Conservation (phyloP, 2,329 filamentous ascomycete genomes). For the Emmonsia crescens region DNA sequence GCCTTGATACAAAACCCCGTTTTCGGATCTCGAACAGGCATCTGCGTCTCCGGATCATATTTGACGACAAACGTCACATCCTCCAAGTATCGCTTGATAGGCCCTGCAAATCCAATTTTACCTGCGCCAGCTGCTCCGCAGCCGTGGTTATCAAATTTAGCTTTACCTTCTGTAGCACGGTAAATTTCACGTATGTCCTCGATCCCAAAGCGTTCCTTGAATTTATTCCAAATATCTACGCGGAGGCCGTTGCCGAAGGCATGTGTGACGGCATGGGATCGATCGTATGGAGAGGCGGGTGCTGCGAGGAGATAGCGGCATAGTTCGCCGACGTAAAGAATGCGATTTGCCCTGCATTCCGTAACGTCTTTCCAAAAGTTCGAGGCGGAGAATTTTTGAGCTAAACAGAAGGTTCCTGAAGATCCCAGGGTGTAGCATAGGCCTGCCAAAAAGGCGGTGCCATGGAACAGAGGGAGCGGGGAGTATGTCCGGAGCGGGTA, state of each 20-base stretch:
- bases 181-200: slow-evolving; percentile 41
- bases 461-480: slow-evolving; percentile 40
- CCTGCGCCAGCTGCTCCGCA: slow-evolving; percentile 33
- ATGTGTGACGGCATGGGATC: slow-evolving; percentile 34
- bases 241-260: slow-evolving; percentile 40
- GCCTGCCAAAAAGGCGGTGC: slow-evolving; percentile 38
- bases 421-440: slow-evolving; percentile 33
- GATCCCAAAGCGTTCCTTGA: slow-evolving; percentile 34
- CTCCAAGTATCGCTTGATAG: slow-evolving; percentile 31
- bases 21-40: slow-evolving; percentile 32
- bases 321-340: slow-evolving; percentile 40
- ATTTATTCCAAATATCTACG: slow-evolving; percentile 39
- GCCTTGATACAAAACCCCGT: slow-evolving; percentile 35
- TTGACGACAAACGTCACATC: slow-evolving; percentile 34
- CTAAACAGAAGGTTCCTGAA: slow-evolving; percentile 33
- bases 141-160: slow-evolving; percentile 37
- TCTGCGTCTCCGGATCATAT: slow-evolving; percentile 33
- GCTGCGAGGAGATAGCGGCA: slow-evolving; percentile 39
- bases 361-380: slow-evolving; percentile 38
- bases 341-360: slow-evolving; percentile 33
- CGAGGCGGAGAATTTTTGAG: slow-evolving; percentile 37
- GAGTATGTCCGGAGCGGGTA: slow-evolving; percentile 38
- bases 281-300: slow-evolving; percentile 36
- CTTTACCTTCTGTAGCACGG: slow-evolving; percentile 37
- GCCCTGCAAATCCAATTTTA: slow-evolving; percentile 35